phyloP scores from a whole-genome alignment of 306 rosid species.

The Glycyrrhiza uralensis region DNA sequence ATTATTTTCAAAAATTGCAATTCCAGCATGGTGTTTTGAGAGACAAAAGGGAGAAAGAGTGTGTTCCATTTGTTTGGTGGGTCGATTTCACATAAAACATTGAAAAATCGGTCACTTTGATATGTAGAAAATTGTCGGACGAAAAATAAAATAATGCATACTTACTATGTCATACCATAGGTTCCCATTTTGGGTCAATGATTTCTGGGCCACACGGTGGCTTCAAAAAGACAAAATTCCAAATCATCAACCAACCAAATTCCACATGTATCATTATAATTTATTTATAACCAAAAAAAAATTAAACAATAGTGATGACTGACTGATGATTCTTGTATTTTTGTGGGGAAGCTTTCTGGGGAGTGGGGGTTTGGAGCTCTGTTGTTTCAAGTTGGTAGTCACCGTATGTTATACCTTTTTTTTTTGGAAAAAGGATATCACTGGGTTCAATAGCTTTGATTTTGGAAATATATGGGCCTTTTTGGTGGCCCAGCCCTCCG shows the following conservation, averaged over 20 bases:
- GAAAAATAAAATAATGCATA: neutral
- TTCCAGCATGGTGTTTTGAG: neutral
- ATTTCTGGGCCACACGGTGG: slow-evolving; percentile 25
- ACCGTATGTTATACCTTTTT: neutral
- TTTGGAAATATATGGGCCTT: no score
- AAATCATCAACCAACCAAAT: slow-evolving; percentile 19
- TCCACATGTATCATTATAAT: neutral
- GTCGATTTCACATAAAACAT: neutral
- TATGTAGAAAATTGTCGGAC: slow-evolving; percentile 3
- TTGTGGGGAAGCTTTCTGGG: no score
- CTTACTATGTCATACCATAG: neutral
- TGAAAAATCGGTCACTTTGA: neutral
- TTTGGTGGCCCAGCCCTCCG: no score
- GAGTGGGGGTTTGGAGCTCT: no score
- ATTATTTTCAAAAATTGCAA: neutral
- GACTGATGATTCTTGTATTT: neutral
- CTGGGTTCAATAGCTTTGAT: no score
- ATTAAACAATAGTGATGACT: neutral
- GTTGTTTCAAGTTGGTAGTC: neutral
- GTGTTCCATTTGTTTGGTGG: neutral
- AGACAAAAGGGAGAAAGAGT: neutral
- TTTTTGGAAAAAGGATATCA: no score
- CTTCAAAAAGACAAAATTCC: slow-evolving; percentile 15
- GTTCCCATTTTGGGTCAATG: slow-evolving; percentile 9
- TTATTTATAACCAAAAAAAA: neutral